Evolutionary conservation across 345 rosid genomes (phyloP), one percentile per base, ranked within the genome.

Genomic region (Eucalyptus regnans): DNA sequence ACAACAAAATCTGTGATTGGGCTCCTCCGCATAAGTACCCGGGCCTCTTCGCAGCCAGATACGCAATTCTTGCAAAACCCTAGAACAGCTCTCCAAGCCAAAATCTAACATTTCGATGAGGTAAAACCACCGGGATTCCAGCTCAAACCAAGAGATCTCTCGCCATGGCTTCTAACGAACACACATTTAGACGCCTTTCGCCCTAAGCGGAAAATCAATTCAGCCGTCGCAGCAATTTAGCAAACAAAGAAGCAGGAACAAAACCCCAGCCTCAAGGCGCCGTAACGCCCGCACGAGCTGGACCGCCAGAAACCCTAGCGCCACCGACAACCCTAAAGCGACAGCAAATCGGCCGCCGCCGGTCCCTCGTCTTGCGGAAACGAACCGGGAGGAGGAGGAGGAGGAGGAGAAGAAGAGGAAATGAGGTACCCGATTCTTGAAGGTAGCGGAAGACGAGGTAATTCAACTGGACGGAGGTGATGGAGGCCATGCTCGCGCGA

Each of bases 381-480:
- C 56, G 51, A 31, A 50, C 44, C 56, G 41, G 81, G 68, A 27
- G 37, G 37, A 62, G 76, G 49, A 51, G 16, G 14, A 80, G 16
- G 14, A 25, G 33, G n/a, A 60, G 51, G 15, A 25, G 33, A 33
- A 60, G 15, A 41, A 52, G 50, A 22, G 31, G 37, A 41, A 15
- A 86, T 62, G 68, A 58, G 89, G 68, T 29, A 95, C 99, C 99
- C 88, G 99, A 98, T 87, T 98, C 99, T 86, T 95, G 98, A 93
- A 98, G 97, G 91, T 97, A 98, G 41, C 99, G 98, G 91, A 97
- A 98, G 87, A 97, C 95, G 86, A 98, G 97, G 91, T 91, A 97
- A 93, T 98, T 98, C 93, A 98, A 88, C 86, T 98, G 98, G 79
- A 93, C 94, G 87, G 99, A 97, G 87, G 96, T 95, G 50, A 98